Base-by-base conservation (phyloP, 306 rosid species). In the Styphnolobium japonicum region DNA sequence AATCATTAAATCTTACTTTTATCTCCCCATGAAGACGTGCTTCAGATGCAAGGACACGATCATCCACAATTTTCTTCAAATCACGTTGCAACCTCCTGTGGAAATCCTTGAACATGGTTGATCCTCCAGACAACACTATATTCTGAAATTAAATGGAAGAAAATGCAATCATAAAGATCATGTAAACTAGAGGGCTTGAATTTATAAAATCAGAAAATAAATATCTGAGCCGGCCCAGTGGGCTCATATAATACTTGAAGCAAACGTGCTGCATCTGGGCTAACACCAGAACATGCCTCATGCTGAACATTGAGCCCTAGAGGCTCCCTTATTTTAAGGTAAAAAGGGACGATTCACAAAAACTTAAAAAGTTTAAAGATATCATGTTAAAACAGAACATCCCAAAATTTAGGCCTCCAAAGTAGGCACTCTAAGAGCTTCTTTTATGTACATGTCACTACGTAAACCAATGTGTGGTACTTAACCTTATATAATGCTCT, bases 91-190 rank as follows among this genome's bases (percentile, higher is more conserved):
- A 89, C 85, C 98, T 96, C 86, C 97, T 83, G 75, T 89, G 93
- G 82, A 96, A 96, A 92, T 96, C 99, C 90, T 93, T 96, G 90
- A 96, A 96, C 97, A 96, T 96, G 71, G 99, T 96, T 80, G 99
- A 96, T 46, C 99, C 99, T 58, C 99, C 99, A 22, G 99, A 96
- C 80, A 96, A 78, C 71, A 96, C 99, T 46, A 96, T 84, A 83
- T 96, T 96, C 99, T 96, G 92, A 77, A 85, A 80, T 63, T 11
- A 58, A 80, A 61, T 19, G 9, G 6, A 56, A 65, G 21, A n/a
- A 64, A 23, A 62, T 52, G 49, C 72, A 72, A 52, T 56, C 25
- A 25, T 63, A 21, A 58, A 62, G 43, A 67, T 14, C 11, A 18
- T 51, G 56, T 62, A 49, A 80, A 62, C 37, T 16, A 21, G 27